These are phyloP conservation scores for Diutina neorugosa DNA, from an alignment of 1,139 yeast genomes.

Conservation along the genomic window DNA sequence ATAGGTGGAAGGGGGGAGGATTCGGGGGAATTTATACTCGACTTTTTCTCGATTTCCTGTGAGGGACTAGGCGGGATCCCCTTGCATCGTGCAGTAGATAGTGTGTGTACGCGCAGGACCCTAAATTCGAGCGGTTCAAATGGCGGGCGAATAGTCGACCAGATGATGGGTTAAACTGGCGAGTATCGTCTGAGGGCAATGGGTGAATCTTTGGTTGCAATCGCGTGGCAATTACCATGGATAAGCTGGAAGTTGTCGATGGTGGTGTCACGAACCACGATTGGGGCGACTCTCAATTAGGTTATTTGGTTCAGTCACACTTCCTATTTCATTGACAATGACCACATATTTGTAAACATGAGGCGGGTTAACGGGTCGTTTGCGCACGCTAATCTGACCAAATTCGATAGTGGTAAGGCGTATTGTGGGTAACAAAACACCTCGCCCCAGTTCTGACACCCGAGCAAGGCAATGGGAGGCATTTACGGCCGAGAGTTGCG, in stretches of 20 bases:
- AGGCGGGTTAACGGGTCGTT: neutral
- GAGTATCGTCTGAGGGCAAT: neutral
- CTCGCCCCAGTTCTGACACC: neutral
- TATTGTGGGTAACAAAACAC: neutral
- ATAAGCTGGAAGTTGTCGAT: neutral
- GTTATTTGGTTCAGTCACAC: neutral
- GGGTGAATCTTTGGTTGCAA: neutral
- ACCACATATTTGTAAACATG: neutral
- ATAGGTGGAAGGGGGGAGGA: neutral
- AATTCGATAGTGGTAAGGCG: neutral
- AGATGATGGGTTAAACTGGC: neutral
- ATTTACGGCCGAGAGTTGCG: neutral
- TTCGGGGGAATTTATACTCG: neutral
- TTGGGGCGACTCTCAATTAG: neutral
- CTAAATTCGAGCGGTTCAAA: too few relatives aligned
- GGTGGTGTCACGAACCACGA: too few relatives aligned
- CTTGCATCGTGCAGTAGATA: neutral
- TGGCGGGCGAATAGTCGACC: too few relatives aligned
- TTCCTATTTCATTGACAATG: neutral
- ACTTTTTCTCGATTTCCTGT: neutral
- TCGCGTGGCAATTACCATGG: neutral
- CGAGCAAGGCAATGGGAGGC: neutral
- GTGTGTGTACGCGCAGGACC: neutral
- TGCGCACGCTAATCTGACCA: neutral
- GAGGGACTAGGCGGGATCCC: neutral